Conservation (phyloP, 225 moss, liverwort and hornwort species). For the Anthoceros angustus region DNA sequence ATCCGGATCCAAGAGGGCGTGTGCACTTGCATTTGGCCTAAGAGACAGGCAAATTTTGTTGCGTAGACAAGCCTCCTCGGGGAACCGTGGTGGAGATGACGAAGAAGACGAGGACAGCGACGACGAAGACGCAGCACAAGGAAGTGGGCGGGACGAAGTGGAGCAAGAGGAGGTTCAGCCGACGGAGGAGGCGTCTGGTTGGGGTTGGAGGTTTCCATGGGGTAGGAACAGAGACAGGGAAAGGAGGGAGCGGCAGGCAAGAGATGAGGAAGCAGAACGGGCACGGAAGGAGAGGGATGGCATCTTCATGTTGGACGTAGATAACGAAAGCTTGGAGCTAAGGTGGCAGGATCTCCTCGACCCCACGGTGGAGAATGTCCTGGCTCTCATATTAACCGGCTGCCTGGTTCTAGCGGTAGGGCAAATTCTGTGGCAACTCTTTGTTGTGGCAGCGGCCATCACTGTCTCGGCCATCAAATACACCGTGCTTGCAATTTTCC, state of each 20-base stretch:
- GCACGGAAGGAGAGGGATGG: neutral
- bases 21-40: too few species aligned
- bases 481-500: constrained; percentile 44
- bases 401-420: constrained; percentile 39
- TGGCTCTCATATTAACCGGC: constrained; percentile 50
- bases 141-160: neutral
- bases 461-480: constrained; percentile 74
- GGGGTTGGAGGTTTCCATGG: neutral
- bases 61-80: too few species aligned
- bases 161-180: neutral
- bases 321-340: constrained; percentile 23
- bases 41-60: too few species aligned
- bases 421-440: constrained; percentile 65
- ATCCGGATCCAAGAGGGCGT: too few species aligned
- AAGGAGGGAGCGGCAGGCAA: neutral
- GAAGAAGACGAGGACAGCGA: too few species aligned
- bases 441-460: constrained; percentile 52
- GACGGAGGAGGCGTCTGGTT: neutral
- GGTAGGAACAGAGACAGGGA: neutral
- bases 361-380: constrained; percentile 49
- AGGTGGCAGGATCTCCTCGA: constrained; percentile 57
- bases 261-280: neutral
- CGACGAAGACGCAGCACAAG: too few species aligned
- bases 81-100: too few species aligned
- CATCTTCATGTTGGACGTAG: neutral